Evolutionary conservation across 108 stramenopile species (phyloP), one percentile per base, ranked within the genome.

Genomic region (Stephanodiscus minutulus): DNA sequence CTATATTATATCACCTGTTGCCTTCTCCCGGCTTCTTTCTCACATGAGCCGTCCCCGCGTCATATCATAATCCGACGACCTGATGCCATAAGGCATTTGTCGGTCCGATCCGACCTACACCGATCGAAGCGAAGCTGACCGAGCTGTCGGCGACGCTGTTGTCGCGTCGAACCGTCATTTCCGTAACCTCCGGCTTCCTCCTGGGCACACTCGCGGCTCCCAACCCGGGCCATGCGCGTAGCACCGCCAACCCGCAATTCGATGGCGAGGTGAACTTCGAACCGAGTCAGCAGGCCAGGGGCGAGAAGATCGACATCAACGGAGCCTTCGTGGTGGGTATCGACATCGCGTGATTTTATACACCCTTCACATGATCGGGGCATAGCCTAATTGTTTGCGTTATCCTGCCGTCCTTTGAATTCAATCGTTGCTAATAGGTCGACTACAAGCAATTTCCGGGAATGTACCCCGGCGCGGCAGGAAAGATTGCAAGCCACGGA

Each of bases 401-500:
- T 4, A 55, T 28, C n/a, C n/a, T 37, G 7, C 9, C 53, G 28
- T 25, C 48, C 60, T 7, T 28, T 37, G 37, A 27, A 31, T 46
- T 35, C 18, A 28, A 21, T 31, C 8, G 29, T 37, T 43, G 37
- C 37, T 3, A 46, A 21, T 53, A 85, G 84, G 81, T 81, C 22
- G 89, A 90, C 53, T 90, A 90, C 74, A 87, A 77, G 66, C 64
- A 82, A 27, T 64, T 90, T 46, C 85, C 71, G 1, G 89, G 89
- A 31, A 78, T 90, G 79, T 90, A 82, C 66, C 86, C 89, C 15
- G 35, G 53, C 59, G 82, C 79, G 21, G 88, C 84, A 24, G 84
- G 85, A 29, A 91, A 79, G 74, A 82, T 91, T 79, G 91, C 91
- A 35, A 69, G 65, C 20, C 55, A 89, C 66, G 88, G 91, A 11